Base-by-base conservation (phyloP, 2,329 filamentous ascomycete species). In the Myriosclerotinia curreyana region DNA sequence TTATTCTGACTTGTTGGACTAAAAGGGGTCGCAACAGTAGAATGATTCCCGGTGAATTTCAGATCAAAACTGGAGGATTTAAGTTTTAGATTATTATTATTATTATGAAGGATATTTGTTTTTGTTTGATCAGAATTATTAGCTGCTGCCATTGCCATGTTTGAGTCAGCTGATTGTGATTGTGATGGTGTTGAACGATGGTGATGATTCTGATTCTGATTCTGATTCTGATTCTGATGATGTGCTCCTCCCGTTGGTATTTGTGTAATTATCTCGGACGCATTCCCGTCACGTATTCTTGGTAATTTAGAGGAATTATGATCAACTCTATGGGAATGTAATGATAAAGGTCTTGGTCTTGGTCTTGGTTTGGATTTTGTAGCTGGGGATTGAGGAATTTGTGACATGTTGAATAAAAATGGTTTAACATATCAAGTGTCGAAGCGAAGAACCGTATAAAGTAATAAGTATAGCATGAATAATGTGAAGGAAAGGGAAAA, bases 301-400 rank as follows among this genome's bases (percentile, higher is more conserved):
- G 66, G 66, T 17, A 68, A 54, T 31, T 66, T 68, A 1, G 62
- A 65, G 15, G 59, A 48, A 42, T 65, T 65, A 51, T 66, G 62
- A 48, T 63, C 60, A 44, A 65, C 53, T 44, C 65, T 51, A 40
- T 66, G 65, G 14, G 36, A 42, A 60, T 66, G 65, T 28, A 66
- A 50, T n/a, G 65, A 65, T 17, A 59, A 40, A 17, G 63, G 63
- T 63, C 53, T 56, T 42, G 28, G 28, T 63, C 53, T 56, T 42
- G 28, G 28, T 31, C 28, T 31, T 31, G 55, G 20, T 58, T 46
- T 58, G 17, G 55, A 46, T 46, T 58, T 58, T 34, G 42, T 48
- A 36, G 2, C 46, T 36, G 61, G 61, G 9, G 61, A 63, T 22
- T 59, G 61, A 28, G 61, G 52, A 40, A 59, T 34, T 59, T 63